Conservation (phyloP, 495 filamentous ascomycete genomes). For the Glutinoglossum americanum region DNA sequence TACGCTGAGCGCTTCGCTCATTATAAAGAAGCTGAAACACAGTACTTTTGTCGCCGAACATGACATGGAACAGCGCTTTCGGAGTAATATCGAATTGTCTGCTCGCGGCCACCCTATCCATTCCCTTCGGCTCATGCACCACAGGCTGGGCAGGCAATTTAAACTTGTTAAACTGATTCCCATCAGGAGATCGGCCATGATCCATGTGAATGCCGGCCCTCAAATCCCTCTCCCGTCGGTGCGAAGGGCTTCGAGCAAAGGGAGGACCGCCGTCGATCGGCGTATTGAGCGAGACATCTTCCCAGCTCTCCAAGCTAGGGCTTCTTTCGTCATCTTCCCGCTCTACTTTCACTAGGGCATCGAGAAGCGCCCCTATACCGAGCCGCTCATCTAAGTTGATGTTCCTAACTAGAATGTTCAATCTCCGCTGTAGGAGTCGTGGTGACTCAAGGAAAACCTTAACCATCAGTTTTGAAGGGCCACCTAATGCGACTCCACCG, state of each 20-base stretch:
- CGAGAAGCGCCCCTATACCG: slow-evolving; percentile 39
- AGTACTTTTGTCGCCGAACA: slow-evolving; percentile 87
- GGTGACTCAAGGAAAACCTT: slow-evolving; percentile 86
- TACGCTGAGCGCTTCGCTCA: slow-evolving; percentile 58
- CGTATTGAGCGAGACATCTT: slow-evolving; percentile 50
- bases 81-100: slow-evolving; percentile 68
- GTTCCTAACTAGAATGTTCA: slow-evolving; percentile 67
- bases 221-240: slow-evolving; percentile 29
- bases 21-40: slow-evolving; percentile 84
- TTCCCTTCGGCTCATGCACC: slow-evolving; percentile 58
- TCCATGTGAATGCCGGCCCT: slow-evolving; percentile 40
- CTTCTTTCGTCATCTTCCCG: slow-evolving; percentile 35
- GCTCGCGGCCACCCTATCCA: slow-evolving; percentile 48
- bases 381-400: slow-evolving; percentile 41
- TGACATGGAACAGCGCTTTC: slow-evolving; percentile 83
- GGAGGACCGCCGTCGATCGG: slow-evolving; percentile 35
- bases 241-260: slow-evolving; percentile 19
- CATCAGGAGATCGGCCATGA: slow-evolving; percentile 19
- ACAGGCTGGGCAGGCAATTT: slow-evolving; percentile 69
- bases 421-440: slow-evolving; percentile 53
- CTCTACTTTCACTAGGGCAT: slow-evolving; percentile 46
- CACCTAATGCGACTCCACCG: slow-evolving; percentile 29
- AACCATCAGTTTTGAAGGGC: slow-evolving; percentile 52
- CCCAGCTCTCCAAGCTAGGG: slow-evolving; percentile 79
- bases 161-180: slow-evolving; percentile 49